A percentile compares a stretch with the other conserved stretches of the same genome.
phyloP scores from a whole-genome alignment of 1,284 basidiomycete genomes.

The Trichosporon sp. region DNA sequence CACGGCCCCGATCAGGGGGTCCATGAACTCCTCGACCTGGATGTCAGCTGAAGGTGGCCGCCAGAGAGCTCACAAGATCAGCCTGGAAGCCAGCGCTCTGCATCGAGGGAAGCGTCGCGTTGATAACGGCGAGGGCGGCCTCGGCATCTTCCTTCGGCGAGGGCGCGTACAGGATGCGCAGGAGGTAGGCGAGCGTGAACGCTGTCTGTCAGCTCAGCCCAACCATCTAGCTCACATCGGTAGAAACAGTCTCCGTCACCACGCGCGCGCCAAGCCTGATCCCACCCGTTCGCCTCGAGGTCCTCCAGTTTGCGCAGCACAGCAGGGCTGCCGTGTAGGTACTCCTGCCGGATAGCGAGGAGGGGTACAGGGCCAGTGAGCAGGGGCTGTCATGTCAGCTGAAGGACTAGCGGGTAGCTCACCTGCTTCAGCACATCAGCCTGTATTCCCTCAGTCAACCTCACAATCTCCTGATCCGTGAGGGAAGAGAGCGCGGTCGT shows the following conservation, averaged over 20 bases:
- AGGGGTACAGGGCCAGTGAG: slow-evolving; percentile 55
- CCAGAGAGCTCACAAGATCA: slow-evolving; percentile 55
- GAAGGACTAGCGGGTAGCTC: slow-evolving; percentile 17
- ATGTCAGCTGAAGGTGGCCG: slow-evolving; percentile 9
- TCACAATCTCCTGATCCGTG: slow-evolving; percentile 56
- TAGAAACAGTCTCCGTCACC: slow-evolving; percentile 79
- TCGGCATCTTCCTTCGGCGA: slow-evolving; percentile 61
- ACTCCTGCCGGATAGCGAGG: slow-evolving; percentile 61
- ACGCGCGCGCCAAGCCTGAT: slow-evolving; percentile 67
- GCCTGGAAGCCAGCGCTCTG: slow-evolving; percentile 68
- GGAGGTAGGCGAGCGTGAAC: slow-evolving; percentile 68
- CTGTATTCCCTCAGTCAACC: slow-evolving; percentile 52
- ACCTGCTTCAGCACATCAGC: slow-evolving; percentile 45
- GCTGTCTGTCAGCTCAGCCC: slow-evolving; percentile 56
- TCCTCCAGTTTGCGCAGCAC: slow-evolving; percentile 71
- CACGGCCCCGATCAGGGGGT: slow-evolving; percentile 45
- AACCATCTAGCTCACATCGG: slow-evolving; percentile 62
- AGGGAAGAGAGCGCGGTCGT: slow-evolving; percentile 53
- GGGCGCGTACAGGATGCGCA: slow-evolving; percentile 62
- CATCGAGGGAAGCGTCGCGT: slow-evolving; percentile 63
- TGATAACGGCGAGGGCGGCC: slow-evolving; percentile 63
- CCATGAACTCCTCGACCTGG: slow-evolving; percentile 54
- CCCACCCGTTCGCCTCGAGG: slow-evolving; percentile 64
- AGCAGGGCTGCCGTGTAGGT: slow-evolving; percentile 62
- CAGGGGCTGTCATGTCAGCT: slow-evolving; percentile 45